These are phyloP conservation scores for Euphorbia pulcherrima DNA, from an alignment of 345 rosid species.

Conservation along the genomic window DNA sequence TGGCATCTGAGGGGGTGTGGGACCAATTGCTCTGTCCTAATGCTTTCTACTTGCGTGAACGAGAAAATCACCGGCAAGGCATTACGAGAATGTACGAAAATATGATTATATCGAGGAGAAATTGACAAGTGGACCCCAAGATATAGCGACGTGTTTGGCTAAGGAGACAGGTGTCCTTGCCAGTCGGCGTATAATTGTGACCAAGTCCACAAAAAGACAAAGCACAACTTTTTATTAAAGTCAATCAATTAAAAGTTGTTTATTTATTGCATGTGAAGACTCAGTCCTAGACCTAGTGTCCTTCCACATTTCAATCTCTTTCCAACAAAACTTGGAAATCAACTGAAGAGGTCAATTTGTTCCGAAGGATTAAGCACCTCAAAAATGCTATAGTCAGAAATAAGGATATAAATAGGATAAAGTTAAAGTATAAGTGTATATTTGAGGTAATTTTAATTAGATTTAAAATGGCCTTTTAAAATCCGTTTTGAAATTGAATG, in stretches of 20 bases:
- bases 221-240: conserved; percentile 44
- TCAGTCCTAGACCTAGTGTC: no score
- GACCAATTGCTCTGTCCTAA: neutral
- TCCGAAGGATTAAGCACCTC: no score
- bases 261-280: neutral
- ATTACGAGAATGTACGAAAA: conserved; percentile 24
- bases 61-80: neutral
- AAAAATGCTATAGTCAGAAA: no score
- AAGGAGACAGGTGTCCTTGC: no score
- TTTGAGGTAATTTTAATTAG: no score
- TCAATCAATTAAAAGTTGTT: neutral
- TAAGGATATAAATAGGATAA: no score
- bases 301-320: neutral
- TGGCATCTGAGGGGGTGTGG: neutral
- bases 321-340: no score
- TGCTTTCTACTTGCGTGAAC: conserved; percentile 3
- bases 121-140: conserved; percentile 29
- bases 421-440: no score
- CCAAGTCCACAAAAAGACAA: conserved; percentile 42
- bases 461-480: no score
- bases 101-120: conserved; percentile 2
- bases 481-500: no score
- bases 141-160: conserved; percentile 37
- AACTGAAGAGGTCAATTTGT: neutral
- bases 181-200: conserved; percentile 44